These are phyloP conservation scores for Colletotrichum cuscutae DNA, from an alignment of 2,329 filamentous ascomycete genomes.

Conservation along the genomic window DNA sequence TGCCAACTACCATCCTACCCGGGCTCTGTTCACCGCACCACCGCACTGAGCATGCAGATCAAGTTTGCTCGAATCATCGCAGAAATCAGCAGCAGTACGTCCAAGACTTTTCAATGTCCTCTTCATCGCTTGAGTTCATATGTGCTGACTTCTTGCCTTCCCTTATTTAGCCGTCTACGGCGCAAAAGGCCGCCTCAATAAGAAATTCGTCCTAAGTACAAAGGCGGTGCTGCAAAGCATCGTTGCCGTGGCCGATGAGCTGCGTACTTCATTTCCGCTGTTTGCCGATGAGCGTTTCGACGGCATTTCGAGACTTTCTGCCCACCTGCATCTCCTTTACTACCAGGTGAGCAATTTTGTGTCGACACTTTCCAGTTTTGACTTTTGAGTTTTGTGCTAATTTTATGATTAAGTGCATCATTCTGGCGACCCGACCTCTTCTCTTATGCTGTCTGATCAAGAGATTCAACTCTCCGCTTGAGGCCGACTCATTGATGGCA, in stretches of 20 bases:
- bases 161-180: conserved; percentile 42
- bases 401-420: conserved; percentile 40
- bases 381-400: background rate
- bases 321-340: conserved; percentile 45
- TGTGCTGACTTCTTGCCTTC: background rate
- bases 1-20: conserved; percentile 48
- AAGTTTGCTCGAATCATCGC: conserved; percentile 44
- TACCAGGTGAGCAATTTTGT: conserved; percentile 41
- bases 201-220: conserved; percentile 44
- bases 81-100: conserved; percentile 43
- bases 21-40: conserved; percentile 40
- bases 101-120: background rate
- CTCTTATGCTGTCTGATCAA: conserved; percentile 46
- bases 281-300: conserved; percentile 44
- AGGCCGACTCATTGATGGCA: conserved; percentile 48
- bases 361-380: no score
- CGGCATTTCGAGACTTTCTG: conserved; percentile 45
- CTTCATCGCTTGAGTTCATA: background rate
- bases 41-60: conserved; percentile 47
- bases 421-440: conserved; percentile 44
- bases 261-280: conserved; percentile 43
- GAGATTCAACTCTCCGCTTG: conserved; percentile 40
- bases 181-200: conserved; percentile 41
- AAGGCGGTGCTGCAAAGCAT: conserved; percentile 44
- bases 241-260: conserved; percentile 43